Base-by-base conservation (phyloP, 176 grass and related monocot species). In the Aegilops sharonensis region DNA sequence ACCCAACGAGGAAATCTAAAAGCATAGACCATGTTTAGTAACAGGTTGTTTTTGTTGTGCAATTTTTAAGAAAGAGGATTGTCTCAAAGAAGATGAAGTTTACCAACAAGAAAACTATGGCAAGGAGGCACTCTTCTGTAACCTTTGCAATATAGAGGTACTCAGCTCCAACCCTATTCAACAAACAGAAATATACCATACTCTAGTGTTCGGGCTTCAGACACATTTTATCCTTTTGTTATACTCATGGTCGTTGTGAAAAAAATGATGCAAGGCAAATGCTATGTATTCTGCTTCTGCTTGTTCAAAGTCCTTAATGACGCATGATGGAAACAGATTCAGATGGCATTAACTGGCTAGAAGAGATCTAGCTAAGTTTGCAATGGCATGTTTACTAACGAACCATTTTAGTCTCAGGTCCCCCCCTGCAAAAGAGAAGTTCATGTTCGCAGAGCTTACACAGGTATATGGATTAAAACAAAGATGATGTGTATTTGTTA, bases 101-200 rank as follows among this genome's bases (percentile, higher is more conserved):
- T 86, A 95, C 69, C 69, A 93, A 80, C 90, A 95, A 76, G 83
- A 88, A 63, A 89, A 89, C 50, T 80, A 83, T 81, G 88, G 78
- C 7, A 92, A 98, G 63, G 97, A 98, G 82, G 90, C 94, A 75
- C 91, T 98, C 40, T 98, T 98, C 86, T 98, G 97, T 72, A 95
- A 92, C 63, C 86, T 98, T 81, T 98, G 97, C 77, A 92, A 94
- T n/a, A 87, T 90, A 2, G 90, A 98, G 97, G 97, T 98, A 91
- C 25, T 63, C 5, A 61, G 3, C 45, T 77, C 64, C 25, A 54
- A 60, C 9, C 52, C 42, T 56, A 63, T 68, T 62, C 6, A 5
- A 36, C 11, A 21, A 78, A 17, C 32, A 34, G 70, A 3, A 82
- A 66, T 75, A 35, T 80, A 67, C 47, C 18, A 65, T 84, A 23